A percentile compares a stretch with the other conserved stretches of the same genome.
Evolutionary conservation across 495 filamentous ascomycete species (phyloP).

Genomic region (Podospora australis): DNA sequence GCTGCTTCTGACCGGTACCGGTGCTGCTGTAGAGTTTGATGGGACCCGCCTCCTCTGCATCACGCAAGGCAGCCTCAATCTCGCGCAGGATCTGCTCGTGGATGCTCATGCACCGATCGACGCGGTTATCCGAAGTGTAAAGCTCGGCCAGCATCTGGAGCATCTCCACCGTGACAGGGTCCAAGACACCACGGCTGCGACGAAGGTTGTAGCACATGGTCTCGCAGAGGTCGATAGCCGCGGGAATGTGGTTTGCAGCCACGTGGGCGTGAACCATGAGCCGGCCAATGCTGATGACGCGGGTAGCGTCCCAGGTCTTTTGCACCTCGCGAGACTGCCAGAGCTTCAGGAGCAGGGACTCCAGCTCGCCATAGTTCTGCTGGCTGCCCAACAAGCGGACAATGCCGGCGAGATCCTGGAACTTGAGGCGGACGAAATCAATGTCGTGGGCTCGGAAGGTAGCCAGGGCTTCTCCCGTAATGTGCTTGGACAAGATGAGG

Average conservation of each 20-base stretch:
- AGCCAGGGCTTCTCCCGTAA: slow-evolving; percentile 47
- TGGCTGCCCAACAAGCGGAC: slow-evolving; percentile 52
- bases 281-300: slow-evolving; percentile 51
- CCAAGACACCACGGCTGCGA: slow-evolving; percentile 49
- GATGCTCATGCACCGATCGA: slow-evolving; percentile 46
- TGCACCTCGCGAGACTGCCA: slow-evolving; percentile 57
- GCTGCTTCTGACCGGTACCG: background rate
- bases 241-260: slow-evolving; percentile 33
- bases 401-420: slow-evolving; percentile 48
- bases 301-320: slow-evolving; percentile 47
- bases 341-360: slow-evolving; percentile 50
- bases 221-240: slow-evolving; percentile 50
- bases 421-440: slow-evolving; percentile 46
- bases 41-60: slow-evolving; percentile 3
- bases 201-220: slow-evolving; percentile 61
- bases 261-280: slow-evolving; percentile 53
- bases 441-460: slow-evolving; percentile 44
- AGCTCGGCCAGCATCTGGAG: slow-evolving; percentile 49
- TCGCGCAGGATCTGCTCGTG: slow-evolving; percentile 50
- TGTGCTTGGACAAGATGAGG: slow-evolving; percentile 46
- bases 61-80: slow-evolving; percentile 20
- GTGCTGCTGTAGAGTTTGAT: background rate
- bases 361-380: slow-evolving; percentile 53
- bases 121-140: slow-evolving; percentile 43
- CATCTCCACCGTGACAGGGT: slow-evolving; percentile 50